phyloP scores from a whole-genome alignment of 495 filamentous ascomycete species.

The Penicillium coffeae region DNA sequence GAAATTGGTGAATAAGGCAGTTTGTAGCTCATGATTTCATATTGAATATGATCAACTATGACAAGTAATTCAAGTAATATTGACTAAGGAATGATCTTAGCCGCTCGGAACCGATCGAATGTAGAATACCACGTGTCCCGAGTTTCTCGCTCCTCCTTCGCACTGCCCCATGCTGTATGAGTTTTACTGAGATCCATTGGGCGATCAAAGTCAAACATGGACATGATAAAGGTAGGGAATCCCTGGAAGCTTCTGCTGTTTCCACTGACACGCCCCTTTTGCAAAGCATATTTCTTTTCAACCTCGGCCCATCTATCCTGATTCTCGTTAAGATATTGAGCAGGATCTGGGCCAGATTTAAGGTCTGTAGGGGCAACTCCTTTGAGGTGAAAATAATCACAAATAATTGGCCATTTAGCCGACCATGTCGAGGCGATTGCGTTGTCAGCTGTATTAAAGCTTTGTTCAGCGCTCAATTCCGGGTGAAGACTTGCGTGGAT shows the following conservation, averaged over 20 bases:
- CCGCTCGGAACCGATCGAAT: slow-evolving; percentile 7
- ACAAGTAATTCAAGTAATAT: too few species aligned
- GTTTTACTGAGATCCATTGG: slow-evolving; percentile 4
- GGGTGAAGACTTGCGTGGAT: slow-evolving; percentile 34
- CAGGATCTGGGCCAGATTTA: neutral
- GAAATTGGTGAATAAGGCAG: too few species aligned
- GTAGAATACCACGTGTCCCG: slow-evolving; percentile 5
- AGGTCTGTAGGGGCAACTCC: slow-evolving; percentile 14
- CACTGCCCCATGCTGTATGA: neutral
- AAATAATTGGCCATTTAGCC: slow-evolving; percentile 13
- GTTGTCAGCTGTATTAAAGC: slow-evolving; percentile 55
- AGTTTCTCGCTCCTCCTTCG: neutral
- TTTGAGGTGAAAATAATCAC: slow-evolving; percentile 32
- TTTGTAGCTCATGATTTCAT: too few species aligned
- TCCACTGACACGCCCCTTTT: slow-evolving; percentile 1
- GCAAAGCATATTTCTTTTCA: slow-evolving; percentile 6
- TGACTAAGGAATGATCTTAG: slow-evolving; percentile 1
- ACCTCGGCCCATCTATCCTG: neutral
- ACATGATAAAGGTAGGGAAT: too few species aligned
- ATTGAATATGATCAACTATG: too few species aligned
- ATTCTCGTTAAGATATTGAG: neutral
- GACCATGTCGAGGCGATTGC: slow-evolving; percentile 29
- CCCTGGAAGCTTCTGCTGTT: neutral
- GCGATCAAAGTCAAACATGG: slow-evolving; percentile 8
- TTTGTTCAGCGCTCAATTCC: slow-evolving; percentile 48